phyloP scores from a whole-genome alignment of 2,329 filamentous ascomycete genomes.

The Elsinoe australis region DNA sequence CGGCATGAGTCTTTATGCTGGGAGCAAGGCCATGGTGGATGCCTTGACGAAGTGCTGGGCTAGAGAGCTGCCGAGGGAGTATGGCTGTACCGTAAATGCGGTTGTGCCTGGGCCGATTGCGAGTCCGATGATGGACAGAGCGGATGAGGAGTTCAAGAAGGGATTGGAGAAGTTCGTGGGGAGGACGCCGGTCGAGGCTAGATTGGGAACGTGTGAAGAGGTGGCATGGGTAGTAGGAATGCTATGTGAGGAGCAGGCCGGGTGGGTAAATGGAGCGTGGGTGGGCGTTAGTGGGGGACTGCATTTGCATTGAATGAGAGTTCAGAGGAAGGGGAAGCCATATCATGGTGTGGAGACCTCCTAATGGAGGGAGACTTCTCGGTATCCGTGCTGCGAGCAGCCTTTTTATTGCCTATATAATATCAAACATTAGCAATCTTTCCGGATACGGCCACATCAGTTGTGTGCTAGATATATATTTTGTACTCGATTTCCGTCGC shows the following conservation, averaged over 20 bases:
- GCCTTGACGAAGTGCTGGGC: conserved; percentile 40
- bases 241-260: conserved; percentile 38
- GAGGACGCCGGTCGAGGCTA: conserved; percentile 36
- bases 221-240: conserved; percentile 42
- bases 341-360: no score
- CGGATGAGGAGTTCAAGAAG: conserved; percentile 36
- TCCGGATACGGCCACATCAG: no score
- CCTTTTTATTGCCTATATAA: no score
- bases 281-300: conserved; percentile 1
- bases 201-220: conserved; percentile 40
- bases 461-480: no score
- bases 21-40: conserved; percentile 44
- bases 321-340: no score
- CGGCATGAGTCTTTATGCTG: conserved; percentile 41
- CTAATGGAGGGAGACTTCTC: no score
- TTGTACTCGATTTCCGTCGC: no score
- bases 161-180: conserved; percentile 37
- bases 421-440: no score
- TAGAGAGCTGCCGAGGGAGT: conserved; percentile 39
- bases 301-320: not conserved
- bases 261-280: conserved; percentile 42
- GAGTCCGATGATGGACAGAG: conserved; percentile 27
- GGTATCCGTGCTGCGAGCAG: no score
- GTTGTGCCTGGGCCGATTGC: conserved; percentile 39
- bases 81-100: conserved; percentile 41